Evolutionary conservation across 2,329 filamentous ascomycete species (phyloP).

Genomic region (Pseudogymnoascus sp.): DNA sequence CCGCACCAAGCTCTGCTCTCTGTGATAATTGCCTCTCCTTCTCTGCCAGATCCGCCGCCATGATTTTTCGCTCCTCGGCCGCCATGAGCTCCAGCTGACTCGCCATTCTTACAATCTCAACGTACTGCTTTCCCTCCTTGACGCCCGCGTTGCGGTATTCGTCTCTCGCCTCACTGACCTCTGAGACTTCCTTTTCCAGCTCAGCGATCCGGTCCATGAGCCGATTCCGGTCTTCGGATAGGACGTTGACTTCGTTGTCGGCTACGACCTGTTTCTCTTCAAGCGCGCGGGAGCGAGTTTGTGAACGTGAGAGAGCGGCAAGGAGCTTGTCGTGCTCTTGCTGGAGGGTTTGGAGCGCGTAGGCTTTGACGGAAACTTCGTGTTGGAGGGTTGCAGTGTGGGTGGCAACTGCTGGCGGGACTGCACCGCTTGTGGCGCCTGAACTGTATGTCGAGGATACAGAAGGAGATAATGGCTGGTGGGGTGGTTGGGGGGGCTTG

Average conservation of each 20-base stretch:
- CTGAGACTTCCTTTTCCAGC: conserved; percentile 42
- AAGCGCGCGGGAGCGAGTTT: conserved; percentile 40
- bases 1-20: neutral
- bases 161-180: conserved; percentile 40
- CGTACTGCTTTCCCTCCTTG: conserved; percentile 27
- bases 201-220: conserved; percentile 38
- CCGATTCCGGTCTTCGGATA: conserved; percentile 42
- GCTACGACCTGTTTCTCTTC: conserved; percentile 43
- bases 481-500: neutral
- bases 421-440: conserved; percentile 16
- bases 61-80: conserved; percentile 49
- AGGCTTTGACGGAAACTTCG: conserved; percentile 44
- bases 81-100: conserved; percentile 25
- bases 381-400: conserved; percentile 38
- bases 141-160: conserved; percentile 31
- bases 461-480: conserved; percentile 22
- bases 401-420: conserved; percentile 19
- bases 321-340: conserved; percentile 46
- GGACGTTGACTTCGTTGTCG: conserved; percentile 42
- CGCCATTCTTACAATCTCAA: conserved; percentile 28
- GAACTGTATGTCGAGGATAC: conserved; percentile 13
- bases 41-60: neutral
- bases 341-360: conserved; percentile 44
- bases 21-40: neutral
- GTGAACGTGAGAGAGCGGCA: conserved; percentile 42